Conservation (phyloP, 2,329 filamentous ascomycete species). For the Colletotrichum liriopes region DNA sequence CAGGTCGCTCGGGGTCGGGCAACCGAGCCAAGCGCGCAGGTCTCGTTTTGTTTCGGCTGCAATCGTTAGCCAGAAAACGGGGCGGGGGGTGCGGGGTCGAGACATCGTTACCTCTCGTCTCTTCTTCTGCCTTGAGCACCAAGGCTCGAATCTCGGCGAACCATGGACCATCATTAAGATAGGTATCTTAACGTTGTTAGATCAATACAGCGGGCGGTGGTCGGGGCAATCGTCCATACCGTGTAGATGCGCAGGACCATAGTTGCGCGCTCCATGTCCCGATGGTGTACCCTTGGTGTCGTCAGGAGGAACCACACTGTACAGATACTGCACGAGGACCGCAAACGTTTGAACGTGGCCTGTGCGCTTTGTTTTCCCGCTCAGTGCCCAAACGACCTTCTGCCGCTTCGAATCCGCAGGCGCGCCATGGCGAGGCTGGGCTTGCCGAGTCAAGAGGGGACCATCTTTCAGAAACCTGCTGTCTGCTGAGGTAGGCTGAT, state of each 20-base stretch:
- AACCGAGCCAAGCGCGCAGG: slow-evolving; percentile 42
- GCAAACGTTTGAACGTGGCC: slow-evolving; percentile 33
- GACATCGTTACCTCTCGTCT: slow-evolving; percentile 9
- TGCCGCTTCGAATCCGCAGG: slow-evolving; percentile 24
- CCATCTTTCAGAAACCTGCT: neutral
- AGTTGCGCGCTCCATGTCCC: neutral
- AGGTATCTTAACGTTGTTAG: neutral
- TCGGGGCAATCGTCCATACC: neutral
- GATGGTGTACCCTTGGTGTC: neutral
- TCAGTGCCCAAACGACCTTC: slow-evolving; percentile 2
- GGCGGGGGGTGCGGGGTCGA: rapidly evolving
- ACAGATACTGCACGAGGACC: slow-evolving; percentile 30
- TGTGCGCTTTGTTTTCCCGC: slow-evolving; percentile 22
- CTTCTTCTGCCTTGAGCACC: slow-evolving; percentile 5
- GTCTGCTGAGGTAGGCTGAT: neutral
- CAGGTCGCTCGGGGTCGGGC: slow-evolving; percentile 29
- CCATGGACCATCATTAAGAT: neutral
- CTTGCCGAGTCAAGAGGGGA: neutral
- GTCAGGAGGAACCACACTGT: slow-evolving; percentile 33
- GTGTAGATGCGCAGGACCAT: neutral
- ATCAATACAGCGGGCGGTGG: too few species aligned
- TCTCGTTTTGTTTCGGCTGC: slow-evolving; percentile 32
- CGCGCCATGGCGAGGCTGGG: neutral
- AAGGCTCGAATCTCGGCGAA: neutral
- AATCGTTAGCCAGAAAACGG: neutral